Percentiles rank a stretch among this genome's conserved stretches.
These are phyloP conservation scores for Monilinia vaccinii-corymbosi DNA, from an alignment of 2,329 filamentous ascomycete genomes.

Conservation along the genomic window DNA sequence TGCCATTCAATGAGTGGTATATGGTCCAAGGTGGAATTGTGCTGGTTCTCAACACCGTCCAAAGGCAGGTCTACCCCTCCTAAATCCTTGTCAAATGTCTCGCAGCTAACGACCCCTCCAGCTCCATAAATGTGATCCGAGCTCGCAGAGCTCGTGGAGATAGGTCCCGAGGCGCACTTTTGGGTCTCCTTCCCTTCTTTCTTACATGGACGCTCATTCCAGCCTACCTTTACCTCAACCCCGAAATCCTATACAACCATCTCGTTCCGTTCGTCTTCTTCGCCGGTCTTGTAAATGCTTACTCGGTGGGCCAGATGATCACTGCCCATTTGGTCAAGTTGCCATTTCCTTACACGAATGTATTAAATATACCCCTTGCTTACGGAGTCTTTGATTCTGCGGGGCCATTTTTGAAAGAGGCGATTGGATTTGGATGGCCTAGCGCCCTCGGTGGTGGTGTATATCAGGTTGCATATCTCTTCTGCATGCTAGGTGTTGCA, in stretches of 20 bases:
- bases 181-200: conserved; percentile 77
- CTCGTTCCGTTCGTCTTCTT: conserved; percentile 86
- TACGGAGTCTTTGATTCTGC: conserved; percentile 73
- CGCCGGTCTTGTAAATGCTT: conserved; percentile 83
- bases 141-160: conserved; percentile 68
- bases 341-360: conserved; percentile 83
- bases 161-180: conserved; percentile 62
- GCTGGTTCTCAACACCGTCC: conserved; percentile 74
- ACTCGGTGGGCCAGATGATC: conserved; percentile 93
- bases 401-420: conserved; percentile 57
- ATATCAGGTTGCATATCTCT: conserved; percentile 90
- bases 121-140: conserved; percentile 73
- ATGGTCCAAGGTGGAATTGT: conserved; percentile 78
- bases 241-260: conserved; percentile 70
- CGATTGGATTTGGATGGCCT: conserved; percentile 57
- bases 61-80: conserved; percentile 37
- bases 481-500: conserved; percentile 74
- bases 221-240: conserved; percentile 76
- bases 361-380: conserved; percentile 68
- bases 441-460: conserved; percentile 63
- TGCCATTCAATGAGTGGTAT: conserved; percentile 89
- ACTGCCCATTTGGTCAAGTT: conserved; percentile 84
- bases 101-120: conserved; percentile 28
- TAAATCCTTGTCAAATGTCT: conserved; percentile 19
- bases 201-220: conserved; percentile 68